Evolutionary conservation across 2,329 filamentous ascomycete species (phyloP).

Genomic region (Aspergillus sp.): DNA sequence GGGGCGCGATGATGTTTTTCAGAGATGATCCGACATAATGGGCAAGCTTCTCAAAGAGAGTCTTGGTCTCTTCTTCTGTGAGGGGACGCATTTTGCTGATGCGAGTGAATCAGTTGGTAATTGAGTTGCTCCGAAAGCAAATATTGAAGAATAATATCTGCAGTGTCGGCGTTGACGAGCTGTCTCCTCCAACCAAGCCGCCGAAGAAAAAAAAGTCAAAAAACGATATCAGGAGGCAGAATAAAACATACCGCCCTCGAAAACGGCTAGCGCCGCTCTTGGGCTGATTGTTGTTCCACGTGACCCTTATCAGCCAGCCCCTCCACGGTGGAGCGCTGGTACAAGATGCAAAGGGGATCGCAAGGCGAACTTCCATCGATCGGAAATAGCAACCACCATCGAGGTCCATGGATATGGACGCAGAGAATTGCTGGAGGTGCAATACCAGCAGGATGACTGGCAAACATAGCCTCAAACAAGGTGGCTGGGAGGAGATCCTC

Average conservation of each 20-base stretch:
- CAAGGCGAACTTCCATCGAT: background rate
- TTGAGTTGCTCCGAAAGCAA: background rate
- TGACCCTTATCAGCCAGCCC: background rate
- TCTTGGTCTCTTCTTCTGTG: constrained; percentile 68
- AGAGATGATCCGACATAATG: constrained; percentile 88
- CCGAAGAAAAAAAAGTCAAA: constrained; percentile 12
- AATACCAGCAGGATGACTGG: background rate
- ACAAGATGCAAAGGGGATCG: background rate
- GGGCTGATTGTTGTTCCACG: background rate
- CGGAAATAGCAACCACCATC: background rate
- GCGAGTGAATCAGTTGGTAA: background rate
- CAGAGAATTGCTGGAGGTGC: background rate
- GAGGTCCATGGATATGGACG: background rate
- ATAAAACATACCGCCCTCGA: background rate
- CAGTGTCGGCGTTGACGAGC: background rate
- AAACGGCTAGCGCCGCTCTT: background rate
- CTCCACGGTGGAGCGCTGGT: background rate
- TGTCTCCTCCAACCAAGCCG: background rate
- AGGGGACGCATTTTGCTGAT: constrained; percentile 70
- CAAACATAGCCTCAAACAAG: background rate
- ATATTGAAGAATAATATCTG: too few relatives aligned
- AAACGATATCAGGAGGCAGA: constrained; percentile 2
- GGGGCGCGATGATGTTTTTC: constrained; percentile 79
- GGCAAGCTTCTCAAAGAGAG: constrained; percentile 88
- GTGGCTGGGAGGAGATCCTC: constrained; percentile 2